Evolutionary conservation across 257 asterid genomes (phyloP).

Genomic region (Perilla frutescens): DNA sequence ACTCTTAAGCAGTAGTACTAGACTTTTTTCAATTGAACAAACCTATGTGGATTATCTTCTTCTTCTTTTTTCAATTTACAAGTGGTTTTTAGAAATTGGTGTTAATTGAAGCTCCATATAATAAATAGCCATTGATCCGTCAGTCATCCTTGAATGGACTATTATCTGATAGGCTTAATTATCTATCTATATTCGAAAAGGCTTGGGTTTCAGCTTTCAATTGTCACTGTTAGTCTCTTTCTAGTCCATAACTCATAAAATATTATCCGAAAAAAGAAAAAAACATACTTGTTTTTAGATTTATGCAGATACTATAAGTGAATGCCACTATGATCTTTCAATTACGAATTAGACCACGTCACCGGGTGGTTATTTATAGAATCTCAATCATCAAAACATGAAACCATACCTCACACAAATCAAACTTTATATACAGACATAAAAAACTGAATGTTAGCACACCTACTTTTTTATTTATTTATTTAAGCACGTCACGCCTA

Average conservation of each 20-base stretch:
- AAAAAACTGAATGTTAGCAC: not conserved
- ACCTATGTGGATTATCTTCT: not conserved
- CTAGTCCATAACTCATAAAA: not conserved
- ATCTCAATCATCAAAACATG: too few species aligned
- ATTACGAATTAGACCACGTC: too few species aligned
- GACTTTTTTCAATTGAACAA: conserved; percentile 8
- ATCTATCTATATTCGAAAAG: not conserved
- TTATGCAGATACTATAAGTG: too few species aligned
- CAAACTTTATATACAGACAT: not conserved
- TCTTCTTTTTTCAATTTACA: too few species aligned
- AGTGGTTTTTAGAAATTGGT: not conserved
- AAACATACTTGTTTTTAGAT: too few species aligned
- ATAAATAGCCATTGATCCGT: not conserved
- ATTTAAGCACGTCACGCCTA: not conserved
- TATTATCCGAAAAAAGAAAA: not conserved
- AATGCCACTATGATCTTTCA: too few species aligned
- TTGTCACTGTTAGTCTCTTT: conserved; percentile 1
- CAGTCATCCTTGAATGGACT: not conserved
- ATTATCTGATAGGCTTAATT: not conserved
- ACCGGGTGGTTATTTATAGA: too few species aligned
- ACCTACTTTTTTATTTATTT: not conserved
- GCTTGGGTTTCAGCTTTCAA: not conserved
- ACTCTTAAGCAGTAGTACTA: not conserved
- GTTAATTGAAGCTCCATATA: not conserved
- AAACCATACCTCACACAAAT: not conserved